Base-by-base conservation (phyloP, 2,329 filamentous ascomycete species). In the Colletotrichum sp. region DNA sequence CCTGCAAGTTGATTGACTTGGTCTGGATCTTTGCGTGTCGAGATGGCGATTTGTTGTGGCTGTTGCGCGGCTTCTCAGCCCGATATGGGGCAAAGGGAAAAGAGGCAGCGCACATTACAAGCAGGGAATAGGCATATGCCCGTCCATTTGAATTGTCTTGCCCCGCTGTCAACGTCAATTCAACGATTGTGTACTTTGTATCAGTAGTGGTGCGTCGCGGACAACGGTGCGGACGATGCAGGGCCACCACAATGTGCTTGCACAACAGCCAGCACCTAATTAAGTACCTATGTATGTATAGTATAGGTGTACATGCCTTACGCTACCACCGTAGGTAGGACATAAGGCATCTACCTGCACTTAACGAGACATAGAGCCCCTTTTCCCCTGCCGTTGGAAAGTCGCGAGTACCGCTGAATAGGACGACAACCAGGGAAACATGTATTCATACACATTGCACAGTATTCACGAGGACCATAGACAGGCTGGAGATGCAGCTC, bases 101-200 rank as follows among this genome's bases (percentile, higher is more conserved):
- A 71, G 44, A 71, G 30, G 25, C 39, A 32, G 29, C 57, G 57
- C 36, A 57, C 36, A 44, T 70, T 39, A 57, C 15, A 69, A 63
- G 61, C 57, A 71, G 62, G 72, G 49, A 66, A 72, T 30, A 52
- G 29, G 32, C 61, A 36, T 63, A 44, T 16, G 27, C 63, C 34
- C 52, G 61, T 62, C 30, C 30, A n/a, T 29, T 11, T 25, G 22
- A 8, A 70, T 25, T 52, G 32, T n/a, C 22, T 49, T 62, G 62
- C 72, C 69, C 72, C 69, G 52, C 72, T 62, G 32, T 59, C 69
- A 67, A 66, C 25, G 55, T 72, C 36, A 61, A 72, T 67, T 36
- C 69, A 39, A 39, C 22, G 15, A 71, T 27, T 62, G 57, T 61
- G 15, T n/a, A 61, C 57, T 29, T 22, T n/a, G 29, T 32, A 27